Evolutionary conservation across 495 filamentous ascomycete species (phyloP), one percentile per base, ranked within the genome.

Genomic region (Cudoniella acicularis): DNA sequence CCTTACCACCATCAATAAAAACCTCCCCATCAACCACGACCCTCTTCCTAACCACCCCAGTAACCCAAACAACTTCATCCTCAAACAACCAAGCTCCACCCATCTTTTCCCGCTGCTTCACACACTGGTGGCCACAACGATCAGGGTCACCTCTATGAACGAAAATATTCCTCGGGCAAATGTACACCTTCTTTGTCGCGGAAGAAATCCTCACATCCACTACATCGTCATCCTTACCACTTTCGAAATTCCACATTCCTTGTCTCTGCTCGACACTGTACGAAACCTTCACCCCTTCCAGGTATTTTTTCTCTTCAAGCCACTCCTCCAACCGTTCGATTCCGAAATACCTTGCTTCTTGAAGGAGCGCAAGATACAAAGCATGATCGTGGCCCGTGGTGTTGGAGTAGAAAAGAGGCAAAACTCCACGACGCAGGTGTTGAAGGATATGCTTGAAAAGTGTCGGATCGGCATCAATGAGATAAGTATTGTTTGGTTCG

Each of bases 391-490:
- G 70, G 0, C 70, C 70, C 11, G 61, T 69, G 18, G 36, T 45
- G 16, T 56, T 52, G 56, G 69, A 64, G 57, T 72, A 79, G 56
- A 77, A 75, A 1, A 78, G 0, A 0, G 77, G 77, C 21, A 70
- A 67, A 2, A 60, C 62, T 2, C 65, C 62, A 17, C 64, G 69
- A 0, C 77, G 72, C 1, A 77, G 61, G 60, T 71, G 78, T 0
- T 60, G 63, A 3, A 80, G 64, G 51, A 79, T 62, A 55, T 79
- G 65, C 36, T 65, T 56, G 61, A 80, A 80, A 9, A 73, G 27
- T 0, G 61, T 50, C 9, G 68, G 65, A 56, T 80, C 72, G 0
- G 68, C 61, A 53, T 80, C 77, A 51, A 80, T 45, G 64, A 78
- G 78, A 52, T 73, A 72, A 0, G 69, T 63, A 0, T 72, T 73